A percentile compares a stretch with the other conserved stretches of the same genome.
These are phyloP conservation scores for Sarcodon aspratus DNA, from an alignment of 768 basidiomycete species.

Conservation along the genomic window DNA sequence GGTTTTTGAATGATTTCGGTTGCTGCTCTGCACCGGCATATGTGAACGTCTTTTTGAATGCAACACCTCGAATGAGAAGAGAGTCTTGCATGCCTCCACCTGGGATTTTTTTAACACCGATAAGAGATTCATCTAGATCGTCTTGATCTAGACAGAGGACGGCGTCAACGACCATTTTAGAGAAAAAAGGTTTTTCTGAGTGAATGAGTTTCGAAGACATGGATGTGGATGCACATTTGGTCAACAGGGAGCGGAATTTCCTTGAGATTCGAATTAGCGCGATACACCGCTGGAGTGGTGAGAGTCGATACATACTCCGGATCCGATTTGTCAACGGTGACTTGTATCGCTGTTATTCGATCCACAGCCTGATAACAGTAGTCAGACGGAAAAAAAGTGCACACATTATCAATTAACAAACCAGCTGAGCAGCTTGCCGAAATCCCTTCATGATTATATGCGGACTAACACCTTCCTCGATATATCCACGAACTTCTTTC, in stretches of 20 bases:
- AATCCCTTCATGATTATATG: slow-evolving; percentile 98
- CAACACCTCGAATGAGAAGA: slow-evolving; percentile 77
- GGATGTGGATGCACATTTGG: slow-evolving; percentile 97
- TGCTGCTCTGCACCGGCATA: slow-evolving; percentile 99
- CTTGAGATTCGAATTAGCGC: slow-evolving; percentile 28
- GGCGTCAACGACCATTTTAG: slow-evolving; percentile 97
- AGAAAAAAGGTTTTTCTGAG: slow-evolving; percentile 98
- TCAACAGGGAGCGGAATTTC: slow-evolving; percentile 83
- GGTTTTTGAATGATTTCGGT: slow-evolving; percentile 83
- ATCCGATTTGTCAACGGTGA: slow-evolving; percentile 81
- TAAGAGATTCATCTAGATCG: slow-evolving; percentile 90
- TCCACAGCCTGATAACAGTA: slow-evolving; percentile 55
- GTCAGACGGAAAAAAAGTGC: slow-evolving; percentile 3
- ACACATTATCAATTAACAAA: slow-evolving; percentile 24
- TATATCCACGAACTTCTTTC: slow-evolving; percentile 82
- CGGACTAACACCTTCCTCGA: slow-evolving; percentile 95
- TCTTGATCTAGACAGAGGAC: slow-evolving; percentile 87
- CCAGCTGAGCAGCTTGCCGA: slow-evolving; percentile 77
- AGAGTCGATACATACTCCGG: slow-evolving; percentile 52
- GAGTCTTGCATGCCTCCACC: slow-evolving; percentile 98
- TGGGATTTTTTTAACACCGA: slow-evolving; percentile 95
- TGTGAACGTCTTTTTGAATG: slow-evolving; percentile 99
- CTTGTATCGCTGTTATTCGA: slow-evolving; percentile 81
- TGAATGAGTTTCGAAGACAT: slow-evolving; percentile 99
- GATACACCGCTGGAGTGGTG: neutral